Conservation (phyloP, 495 filamentous ascomycete species). For the Cladorrhinum samala region DNA sequence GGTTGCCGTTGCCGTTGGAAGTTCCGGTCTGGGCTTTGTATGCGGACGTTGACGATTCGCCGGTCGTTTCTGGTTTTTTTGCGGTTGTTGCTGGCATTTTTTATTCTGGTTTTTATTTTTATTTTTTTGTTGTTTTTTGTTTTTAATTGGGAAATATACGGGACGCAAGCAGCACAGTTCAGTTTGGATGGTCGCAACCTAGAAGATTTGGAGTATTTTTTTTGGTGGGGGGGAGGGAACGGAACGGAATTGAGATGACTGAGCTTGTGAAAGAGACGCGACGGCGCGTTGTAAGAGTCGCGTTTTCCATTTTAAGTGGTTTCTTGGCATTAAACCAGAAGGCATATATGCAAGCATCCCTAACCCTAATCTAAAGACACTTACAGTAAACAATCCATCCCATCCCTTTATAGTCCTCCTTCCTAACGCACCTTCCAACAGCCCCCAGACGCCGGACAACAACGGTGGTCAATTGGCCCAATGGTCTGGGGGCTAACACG, state of each 20-base stretch:
- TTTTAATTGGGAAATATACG: too few species aligned
- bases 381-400: too few species aligned
- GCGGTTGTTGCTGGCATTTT: constrained; percentile 40
- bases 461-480: too few species aligned
- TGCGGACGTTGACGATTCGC: constrained; percentile 74
- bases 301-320: constrained; percentile 22
- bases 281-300: not conserved
- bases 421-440: too few species aligned
- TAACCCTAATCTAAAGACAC: too few species aligned
- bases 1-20: constrained; percentile 52
- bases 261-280: not conserved
- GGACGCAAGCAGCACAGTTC: not conserved
- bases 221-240: not conserved
- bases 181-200: not conserved
- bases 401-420: too few species aligned
- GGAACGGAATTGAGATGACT: not conserved
- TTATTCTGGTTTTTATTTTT: not conserved
- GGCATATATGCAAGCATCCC: too few species aligned
- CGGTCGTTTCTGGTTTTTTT: constrained; percentile 37
- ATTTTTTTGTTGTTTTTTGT: not conserved
- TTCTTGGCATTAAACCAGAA: too few species aligned
- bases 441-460: too few species aligned
- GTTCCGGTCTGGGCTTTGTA: constrained; percentile 55
- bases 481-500: too few species aligned
- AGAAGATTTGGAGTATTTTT: not conserved